Evolutionary conservation across 2,329 filamentous ascomycete species (phyloP), one percentile per base, ranked within the genome.

Genomic region (Neonectria magnoliae): DNA sequence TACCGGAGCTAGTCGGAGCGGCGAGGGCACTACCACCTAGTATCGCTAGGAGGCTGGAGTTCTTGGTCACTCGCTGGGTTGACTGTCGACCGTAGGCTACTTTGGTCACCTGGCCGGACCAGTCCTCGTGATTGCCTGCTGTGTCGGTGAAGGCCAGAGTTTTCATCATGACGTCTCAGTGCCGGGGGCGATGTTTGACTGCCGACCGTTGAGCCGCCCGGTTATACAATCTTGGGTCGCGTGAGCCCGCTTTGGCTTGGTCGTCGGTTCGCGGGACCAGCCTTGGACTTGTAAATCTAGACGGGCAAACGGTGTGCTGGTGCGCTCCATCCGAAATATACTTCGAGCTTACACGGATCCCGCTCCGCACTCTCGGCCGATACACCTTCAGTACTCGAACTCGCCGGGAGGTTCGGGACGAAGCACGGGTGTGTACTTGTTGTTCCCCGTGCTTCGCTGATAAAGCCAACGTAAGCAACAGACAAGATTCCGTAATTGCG

Each of bases 401-500:
- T 29, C 9, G 33, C 22, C 33, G 31, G 31, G 25, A 38, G 20
- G 33, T 27, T 20, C 33, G 51, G 31, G 20, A 25, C 31, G 7
- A n/a, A 36, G 50, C 20, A 53, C 50, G 10, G 7, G 29, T 9
- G 8, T 42, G 7, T n/a, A 9, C 38, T 20, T 42, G 38, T 5
- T 20, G 38, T 20, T 42, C 38, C 38, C 38, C 38, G 16, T 20
- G 47, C 45, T 29, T 53, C 47, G 64, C 59, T 66, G 59, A 65
- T 66, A 72, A 71, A 62, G 65, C 52, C 51, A 71, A 66, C 60
- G 72, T 74, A 62, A 71, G 52, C 55, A 44, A 56, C 41, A 48
- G 54, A 62, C 41, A 41, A 29, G 47, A 57, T 66, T 57, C 63
- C 64, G 57, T 64, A 65, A 64, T 55, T 62, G 60, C 62, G 47